Evolutionary conservation across 1,139 yeast genomes (phyloP), one percentile per base, ranked within the genome.

Genomic region (Kazachstania sp.): DNA sequence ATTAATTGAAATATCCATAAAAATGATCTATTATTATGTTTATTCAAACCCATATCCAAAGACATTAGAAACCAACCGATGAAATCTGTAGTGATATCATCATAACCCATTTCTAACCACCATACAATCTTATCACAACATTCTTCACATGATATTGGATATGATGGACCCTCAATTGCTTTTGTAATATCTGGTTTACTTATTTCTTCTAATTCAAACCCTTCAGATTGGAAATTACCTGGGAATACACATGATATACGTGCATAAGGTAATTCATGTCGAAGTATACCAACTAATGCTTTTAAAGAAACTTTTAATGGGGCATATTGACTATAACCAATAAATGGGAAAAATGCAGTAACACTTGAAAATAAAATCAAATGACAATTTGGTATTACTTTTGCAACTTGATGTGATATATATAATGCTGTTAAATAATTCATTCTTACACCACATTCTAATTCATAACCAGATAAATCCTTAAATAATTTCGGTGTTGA

Each of bases 161-260:
- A 65, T 15, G 95, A 83, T 1, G 95, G 74, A 1, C 98, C 98
- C 65, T 94, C 98, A 40, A 94, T 86, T 29, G 68, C 68, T 51
- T 74, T 77, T 2, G 97, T 90, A 49, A 94, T 86, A 28, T 74
- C 77, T 0, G 98, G 98, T 62, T 94, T 94, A 6, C 95, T 83
- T 51, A 69, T 68, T 60, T 90, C 85, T 65, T 94, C 99, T 50
- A 80, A 79, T 6, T 70, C 78, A 59, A 67, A 94, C 0, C 98
- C 99, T 65, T 90, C 97, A 54, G 95, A 83, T 44, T 72, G 76
- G 67, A 92, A 88, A 61, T 87, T 88, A 0, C 98, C 98, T 0
- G 97, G 95, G 58, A 81, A 82, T 0, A 87, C 79, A 44, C 80
- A 74, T 2, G 78, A 70, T 0, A 84, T 77, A 44, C 81, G 68